Base-by-base conservation (phyloP, 768 basidiomycete species). In the Tulasnella sp. region DNA sequence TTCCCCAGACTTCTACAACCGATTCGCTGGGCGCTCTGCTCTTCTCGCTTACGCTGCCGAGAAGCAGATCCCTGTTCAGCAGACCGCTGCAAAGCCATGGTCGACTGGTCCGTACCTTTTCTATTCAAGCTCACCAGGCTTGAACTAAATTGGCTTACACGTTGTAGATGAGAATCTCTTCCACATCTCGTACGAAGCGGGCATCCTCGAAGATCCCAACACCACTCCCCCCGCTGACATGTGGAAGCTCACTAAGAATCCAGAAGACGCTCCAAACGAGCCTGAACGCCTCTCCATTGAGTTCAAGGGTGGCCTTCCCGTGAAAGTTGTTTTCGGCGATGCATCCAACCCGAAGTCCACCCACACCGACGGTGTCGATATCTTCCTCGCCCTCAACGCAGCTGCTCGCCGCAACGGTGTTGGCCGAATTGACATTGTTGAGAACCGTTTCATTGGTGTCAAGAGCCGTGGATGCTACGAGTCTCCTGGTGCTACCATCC, bases 381-480 rank as follows among this genome's bases (percentile, higher is more conserved):
- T 99, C 85, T 99, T 99, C 92, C 87, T 93, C 82, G 90, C 89
- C 6, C 91, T 99, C 84, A 99, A 99, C 88, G 89, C 93, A 1
- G 92, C 98, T 81, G 98, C 94, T 48, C 90, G 97, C 83, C 95
- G 94, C 85, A 97, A 99, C 87, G 98, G 97, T 83, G 91, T 99
- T 82, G 97, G 98, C 41, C 92, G 98, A 81, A 94, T 98, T 87
- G 98, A 99, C 86, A 99, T 99, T 84, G 98, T 99, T 85, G 97
- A 99, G 89, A 99, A 99, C 89, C 91, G 98, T 78, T 99, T 98
- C 89, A 98, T 99, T 85, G 98, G 98, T 80, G 98, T 99, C 85
- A 99, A 99, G 87, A 96, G 95, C 74, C 95, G 98, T 44, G 98
- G 98, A n/a, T 99, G 98, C 88, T 99, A 99, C 89, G 98, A 99